Base-by-base conservation (phyloP, 352 stramenopile species). In the Pelagophyceae sp. region DNA sequence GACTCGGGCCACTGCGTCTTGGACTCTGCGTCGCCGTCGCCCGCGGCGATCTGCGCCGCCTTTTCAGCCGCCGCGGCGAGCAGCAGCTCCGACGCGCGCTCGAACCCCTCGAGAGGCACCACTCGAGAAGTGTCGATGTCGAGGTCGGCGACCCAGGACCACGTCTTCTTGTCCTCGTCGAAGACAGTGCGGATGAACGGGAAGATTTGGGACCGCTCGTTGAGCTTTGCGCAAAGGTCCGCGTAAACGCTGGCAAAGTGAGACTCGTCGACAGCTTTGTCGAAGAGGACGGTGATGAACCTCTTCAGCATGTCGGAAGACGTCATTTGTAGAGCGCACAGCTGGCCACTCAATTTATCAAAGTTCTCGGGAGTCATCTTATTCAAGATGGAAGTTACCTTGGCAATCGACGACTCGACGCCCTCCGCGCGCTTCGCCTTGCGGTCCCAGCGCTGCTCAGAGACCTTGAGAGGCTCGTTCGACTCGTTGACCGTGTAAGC, bases 311-410 rank as follows among this genome's bases (percentile, higher is more conserved):
- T 95, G 72, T 92, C 87, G n/a, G 93, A 78, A 70, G 89, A 95
- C 61, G 91, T 87, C 87, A 95, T 93, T 64, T 93, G 86, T 72
- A 95, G 92, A 27, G 87, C 84, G 0, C 87, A 89, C 75, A 96
- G 78, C 80, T 96, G 88, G 50, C 79, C 67, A 32, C 87, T 86
- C n/a, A 96, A 81, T 17, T 85, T 85, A 35, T 92, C 87, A 77
- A 96, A 96, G 79, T 94, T 96, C 78, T 96, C 89, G 20, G 90
- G 88, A 6, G 91, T 96, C 86, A 96, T 94, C 83, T 96, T 96
- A 86, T 96, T 96, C 87, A 96, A 89, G 76, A 96, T 92, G 76
- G 88, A 89, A 60, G 94, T 90, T 58, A 95, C 88, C 63, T 92
- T 71, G 11, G 37, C 38, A 25, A 71, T 20, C 29, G 61, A 40